These are phyloP conservation scores for Heliamphora exappendiculata DNA, from an alignment of 148 eudicot species.

Conservation along the genomic window DNA sequence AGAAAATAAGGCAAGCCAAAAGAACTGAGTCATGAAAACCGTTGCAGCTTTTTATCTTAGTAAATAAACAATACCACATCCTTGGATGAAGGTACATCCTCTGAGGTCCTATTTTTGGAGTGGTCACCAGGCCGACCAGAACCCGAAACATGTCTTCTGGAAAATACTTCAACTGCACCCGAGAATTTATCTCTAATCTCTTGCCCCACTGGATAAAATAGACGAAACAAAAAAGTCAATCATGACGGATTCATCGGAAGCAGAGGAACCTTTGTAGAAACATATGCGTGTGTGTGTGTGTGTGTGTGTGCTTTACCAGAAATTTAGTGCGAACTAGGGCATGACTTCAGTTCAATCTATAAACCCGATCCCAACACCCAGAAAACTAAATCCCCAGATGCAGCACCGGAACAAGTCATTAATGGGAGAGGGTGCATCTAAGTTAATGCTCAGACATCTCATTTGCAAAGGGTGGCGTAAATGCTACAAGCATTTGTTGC, in stretches of 20 bases:
- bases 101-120: conserved; percentile 46
- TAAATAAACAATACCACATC: conserved; percentile 51
- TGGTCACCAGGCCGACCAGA: conserved; percentile 51
- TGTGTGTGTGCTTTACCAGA: no score
- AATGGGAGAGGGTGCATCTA: background rate
- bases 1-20: background rate
- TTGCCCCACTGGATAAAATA: conserved; percentile 43
- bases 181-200: conserved; percentile 69
- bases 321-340: background rate
- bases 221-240: background rate
- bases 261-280: background rate
- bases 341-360: background rate
- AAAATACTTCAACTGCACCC: conserved; percentile 77
- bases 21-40: background rate
- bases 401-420: background rate
- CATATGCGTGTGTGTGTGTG: no score
- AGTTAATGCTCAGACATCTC: background rate
- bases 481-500: background rate
- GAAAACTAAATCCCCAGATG: background rate
- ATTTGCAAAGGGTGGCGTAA: background rate
- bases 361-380: background rate
- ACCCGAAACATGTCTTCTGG: conserved; percentile 56
- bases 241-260: conserved; percentile 1
- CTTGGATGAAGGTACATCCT: conserved; percentile 60
- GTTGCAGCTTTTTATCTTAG: background rate